A percentile compares a stretch with the other conserved stretches of the same genome.
Conservation (phyloP, 164 flowering plant genomes). For the Stephania japonica region DNA sequence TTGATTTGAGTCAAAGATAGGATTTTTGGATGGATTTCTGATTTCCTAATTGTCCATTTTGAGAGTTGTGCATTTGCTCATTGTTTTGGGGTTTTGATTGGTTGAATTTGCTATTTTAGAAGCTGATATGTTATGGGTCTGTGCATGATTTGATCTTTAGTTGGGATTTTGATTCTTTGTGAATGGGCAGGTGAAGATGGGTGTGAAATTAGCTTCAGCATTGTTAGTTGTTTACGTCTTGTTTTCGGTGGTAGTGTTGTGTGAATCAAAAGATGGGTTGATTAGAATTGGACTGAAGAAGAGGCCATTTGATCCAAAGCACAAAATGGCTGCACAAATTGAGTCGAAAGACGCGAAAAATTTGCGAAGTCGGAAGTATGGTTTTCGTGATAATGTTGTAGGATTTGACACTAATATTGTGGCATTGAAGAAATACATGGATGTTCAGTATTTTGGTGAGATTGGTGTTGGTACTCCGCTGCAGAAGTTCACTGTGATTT, state of each 20-base stretch:
- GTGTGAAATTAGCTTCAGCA: constrained; percentile 15
- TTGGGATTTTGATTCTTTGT: neutral
- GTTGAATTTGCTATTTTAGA: too few relatives aligned
- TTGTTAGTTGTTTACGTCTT: constrained; percentile 25
- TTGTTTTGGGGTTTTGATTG: neutral
- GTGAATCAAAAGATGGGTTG: constrained; percentile 37
- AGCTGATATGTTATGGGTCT: too few relatives aligned
- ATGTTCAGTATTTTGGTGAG: constrained; percentile 92
- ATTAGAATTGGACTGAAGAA: constrained; percentile 58
- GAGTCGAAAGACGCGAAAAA: constrained; percentile 26
- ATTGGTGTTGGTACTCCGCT: constrained; percentile 85
- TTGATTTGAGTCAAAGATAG: neutral
- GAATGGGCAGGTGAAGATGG: constrained; percentile 29
- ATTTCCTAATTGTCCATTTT: neutral
- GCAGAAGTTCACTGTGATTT: constrained; percentile 83
- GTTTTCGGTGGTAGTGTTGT: constrained; percentile 22
- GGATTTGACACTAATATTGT: constrained; percentile 47
- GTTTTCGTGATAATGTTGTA: constrained; percentile 26
- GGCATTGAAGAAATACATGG: constrained; percentile 72
- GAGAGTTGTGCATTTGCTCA: neutral
- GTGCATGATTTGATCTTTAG: neutral
- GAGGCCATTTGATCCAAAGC: constrained; percentile 32
- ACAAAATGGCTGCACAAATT: constrained; percentile 18
- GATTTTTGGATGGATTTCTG: neutral
- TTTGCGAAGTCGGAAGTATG: constrained; percentile 25